Base-by-base conservation (phyloP, 805 yeast genomes). In the Scheffersomyces stipitis region DNA sequence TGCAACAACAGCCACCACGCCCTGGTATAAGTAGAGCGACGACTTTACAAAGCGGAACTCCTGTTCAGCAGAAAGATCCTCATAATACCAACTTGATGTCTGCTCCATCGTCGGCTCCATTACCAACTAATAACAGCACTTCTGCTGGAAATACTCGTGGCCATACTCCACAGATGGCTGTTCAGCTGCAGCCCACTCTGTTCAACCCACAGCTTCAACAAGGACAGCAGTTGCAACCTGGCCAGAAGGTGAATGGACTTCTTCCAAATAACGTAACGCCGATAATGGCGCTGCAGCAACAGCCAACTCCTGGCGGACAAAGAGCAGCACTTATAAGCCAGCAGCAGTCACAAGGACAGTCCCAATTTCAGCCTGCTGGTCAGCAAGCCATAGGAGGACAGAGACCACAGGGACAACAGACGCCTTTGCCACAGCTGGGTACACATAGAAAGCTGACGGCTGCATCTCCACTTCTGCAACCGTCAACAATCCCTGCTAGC, bases 91-190 rank as follows among this genome's bases (percentile, higher is more conserved):
- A 31, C 31, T 36, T 30, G 26, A 36, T 40, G 28, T 31, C 50
- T 14, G 52, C 54, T 5, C 57, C 56, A 5, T 53, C 45, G 44
- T 48, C 60, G 5, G 60, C 56, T 2, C 55, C 57, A 3, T 31
- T 54, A 18, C 58, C 60, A 9, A 28, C 36, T 20, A n/a, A n/a
- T n/a, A n/a, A n/a, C n/a, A 10, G 24, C 7, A 31, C 26, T 4
- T 39, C 48, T 2, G 47, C 45, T 1, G 54, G 55, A 2, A 48
- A 45, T 17, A 51, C 64, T 5, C 58, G 52, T 22, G 53, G 51
- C 4, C 63, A 53, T 27, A 61, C 66, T 1, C 66, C 66, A 1
- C 65, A 57, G 30, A 51, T 60, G 53, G 50, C 48, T 4, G 49
- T 44, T 31, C 59, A 47, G 33, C 38, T 56, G 5, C 60, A 49